phyloP scores from a whole-genome alignment of 2,329 filamentous ascomycete genomes.

The Huntiella bhutanensis region DNA sequence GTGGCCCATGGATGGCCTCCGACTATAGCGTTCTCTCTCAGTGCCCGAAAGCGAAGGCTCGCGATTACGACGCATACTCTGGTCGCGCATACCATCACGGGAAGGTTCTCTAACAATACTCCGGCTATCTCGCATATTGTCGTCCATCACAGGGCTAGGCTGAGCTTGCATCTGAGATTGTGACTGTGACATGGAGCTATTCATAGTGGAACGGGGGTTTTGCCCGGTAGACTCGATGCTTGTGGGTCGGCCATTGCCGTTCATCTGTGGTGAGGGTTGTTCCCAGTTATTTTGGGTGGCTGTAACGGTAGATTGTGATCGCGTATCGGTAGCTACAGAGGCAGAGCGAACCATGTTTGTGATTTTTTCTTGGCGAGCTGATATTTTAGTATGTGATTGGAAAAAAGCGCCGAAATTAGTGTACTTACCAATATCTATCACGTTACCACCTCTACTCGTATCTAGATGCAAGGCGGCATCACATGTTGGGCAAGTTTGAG shows the following conservation, averaged over 20 bases:
- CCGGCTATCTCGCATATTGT: too few species aligned
- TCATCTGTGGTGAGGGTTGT: constrained; percentile 17
- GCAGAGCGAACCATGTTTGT: constrained; percentile 80
- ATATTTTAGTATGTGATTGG: constrained; percentile 13
- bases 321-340: constrained; percentile 42
- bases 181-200: background rate
- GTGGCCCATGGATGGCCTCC: constrained; percentile 15
- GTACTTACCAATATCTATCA: constrained; percentile 64
- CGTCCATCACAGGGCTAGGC: too few species aligned
- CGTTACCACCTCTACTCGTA: constrained; percentile 80
- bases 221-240: constrained; percentile 25
- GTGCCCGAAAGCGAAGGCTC: background rate
- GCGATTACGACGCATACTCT: background rate
- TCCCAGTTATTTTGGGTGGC: constrained; percentile 52
- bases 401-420: background rate
- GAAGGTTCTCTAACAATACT: too few species aligned
- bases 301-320: constrained; percentile 32
- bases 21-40: constrained; percentile 18
- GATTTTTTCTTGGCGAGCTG: constrained; percentile 55
- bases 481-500: constrained; percentile 85
- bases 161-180: background rate
- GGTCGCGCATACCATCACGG: constrained; percentile 1
- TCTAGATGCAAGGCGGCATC: constrained; percentile 82
- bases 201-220: constrained; percentile 19
- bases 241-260: constrained; percentile 25